Percentiles rank a stretch among this genome's conserved stretches.
These are phyloP conservation scores for Pseudohyphozyma bogoriensis DNA, from an alignment of 768 basidiomycete genomes.

Conservation along the genomic window DNA sequence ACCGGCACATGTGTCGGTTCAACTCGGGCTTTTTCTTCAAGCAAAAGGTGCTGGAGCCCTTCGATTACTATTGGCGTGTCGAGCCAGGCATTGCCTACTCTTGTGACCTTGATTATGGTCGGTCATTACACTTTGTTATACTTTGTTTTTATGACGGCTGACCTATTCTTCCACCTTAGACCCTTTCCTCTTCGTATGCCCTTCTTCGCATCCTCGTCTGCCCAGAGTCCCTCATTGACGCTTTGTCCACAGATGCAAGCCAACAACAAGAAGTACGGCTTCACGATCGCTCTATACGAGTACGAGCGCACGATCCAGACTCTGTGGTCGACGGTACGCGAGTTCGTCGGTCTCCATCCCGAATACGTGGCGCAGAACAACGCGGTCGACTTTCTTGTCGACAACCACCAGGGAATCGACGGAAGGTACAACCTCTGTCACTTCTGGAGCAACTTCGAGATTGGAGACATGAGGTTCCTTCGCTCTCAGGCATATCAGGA, in stretches of 20 bases:
- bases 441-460: slow-evolving; percentile 66
- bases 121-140: too few relatives aligned
- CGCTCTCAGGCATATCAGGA: slow-evolving; percentile 42
- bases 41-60: slow-evolving; percentile 57
- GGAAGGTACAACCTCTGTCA: slow-evolving; percentile 64
- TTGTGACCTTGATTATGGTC: slow-evolving; percentile 61
- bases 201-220: neutral
- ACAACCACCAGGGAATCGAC: slow-evolving; percentile 47
- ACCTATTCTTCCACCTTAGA: too few relatives aligned
- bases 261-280: slow-evolving; percentile 75
- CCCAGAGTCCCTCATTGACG: neutral
- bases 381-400: slow-evolving; percentile 61
- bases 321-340: slow-evolving; percentile 59
- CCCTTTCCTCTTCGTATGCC: slow-evolving; percentile 22
- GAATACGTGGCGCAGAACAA: slow-evolving; percentile 55
- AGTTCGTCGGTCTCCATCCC: slow-evolving; percentile 57
- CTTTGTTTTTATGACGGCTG: too few relatives aligned
- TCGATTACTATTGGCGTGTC: slow-evolving; percentile 83
- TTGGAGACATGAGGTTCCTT: slow-evolving; percentile 76
- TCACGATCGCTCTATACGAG: slow-evolving; percentile 67
- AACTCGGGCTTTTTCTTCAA: slow-evolving; percentile 60
- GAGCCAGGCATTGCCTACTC: slow-evolving; percentile 53
- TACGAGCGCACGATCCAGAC: slow-evolving; percentile 70
- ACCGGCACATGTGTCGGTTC: slow-evolving; percentile 38
- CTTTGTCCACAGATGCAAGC: slow-evolving; percentile 74